A percentile compares a stretch with the other conserved stretches of the same genome.
Conservation (phyloP, 345 rosid species). For the Eucalyptus sp. region DNA sequence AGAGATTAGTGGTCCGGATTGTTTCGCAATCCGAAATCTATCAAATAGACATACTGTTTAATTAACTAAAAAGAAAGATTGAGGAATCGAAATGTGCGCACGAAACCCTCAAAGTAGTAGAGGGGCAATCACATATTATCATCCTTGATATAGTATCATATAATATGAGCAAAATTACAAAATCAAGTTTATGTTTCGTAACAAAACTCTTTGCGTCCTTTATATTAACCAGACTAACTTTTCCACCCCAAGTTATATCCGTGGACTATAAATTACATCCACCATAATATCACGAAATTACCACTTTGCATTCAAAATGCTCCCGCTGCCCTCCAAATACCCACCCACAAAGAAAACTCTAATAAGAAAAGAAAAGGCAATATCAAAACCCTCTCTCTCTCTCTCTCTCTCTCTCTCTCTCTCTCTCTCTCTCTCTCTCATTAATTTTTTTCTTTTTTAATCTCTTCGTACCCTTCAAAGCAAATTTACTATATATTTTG, state of each 20-base stretch:
- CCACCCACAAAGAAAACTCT: neutral
- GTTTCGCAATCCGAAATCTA: neutral
- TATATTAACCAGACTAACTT: neutral
- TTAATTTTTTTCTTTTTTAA: neutral
- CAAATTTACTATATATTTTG: neutral
- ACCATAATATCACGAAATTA: neutral
- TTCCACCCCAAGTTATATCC: neutral
- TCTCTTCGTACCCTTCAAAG: neutral
- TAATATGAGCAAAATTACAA: neutral
- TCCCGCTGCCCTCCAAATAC: neutral
- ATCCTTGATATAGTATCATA: neutral
- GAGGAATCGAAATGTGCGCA: neutral
- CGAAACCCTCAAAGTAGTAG: neutral
- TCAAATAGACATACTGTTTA: neutral
- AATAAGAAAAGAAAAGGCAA: neutral
- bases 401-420: neutral
- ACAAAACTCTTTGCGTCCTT: neutral
- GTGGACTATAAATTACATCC: neutral
- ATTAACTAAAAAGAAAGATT: neutral
- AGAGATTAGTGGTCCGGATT: neutral
- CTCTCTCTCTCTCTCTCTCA: neutral
- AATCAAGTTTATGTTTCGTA: neutral
- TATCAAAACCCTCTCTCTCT: neutral
- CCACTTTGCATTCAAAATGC: neutral
- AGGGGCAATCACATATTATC: neutral